Base-by-base conservation (phyloP, 1,284 basidiomycete genomes). In the Heliocybe sulcata region DNA sequence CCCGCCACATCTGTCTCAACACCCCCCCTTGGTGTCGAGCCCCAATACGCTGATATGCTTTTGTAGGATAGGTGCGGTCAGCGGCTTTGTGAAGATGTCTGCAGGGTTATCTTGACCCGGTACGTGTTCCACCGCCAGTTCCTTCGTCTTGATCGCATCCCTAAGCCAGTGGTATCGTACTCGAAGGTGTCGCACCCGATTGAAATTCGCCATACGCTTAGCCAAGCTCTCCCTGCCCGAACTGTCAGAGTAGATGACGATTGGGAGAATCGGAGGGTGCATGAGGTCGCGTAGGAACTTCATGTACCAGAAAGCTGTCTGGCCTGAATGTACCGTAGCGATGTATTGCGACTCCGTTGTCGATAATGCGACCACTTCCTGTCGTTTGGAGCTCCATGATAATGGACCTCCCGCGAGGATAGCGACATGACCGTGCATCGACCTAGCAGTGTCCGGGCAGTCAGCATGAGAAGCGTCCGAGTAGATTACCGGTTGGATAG, bases 291-390 rank as follows among this genome's bases (percentile, higher is more conserved):
- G 9, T 16, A 35, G 16, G 16, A 35, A 35, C 16, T 9, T 9
- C 9, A 16, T 16, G 33, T 16, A 16, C 33, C 9, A 16, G 9
- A 9, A 35, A 9, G 16, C 33, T 9, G 33, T 16, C 33, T 35
- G 33, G 16, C 33, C 33, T 9, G 33, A 9, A 9, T 9, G 33
- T 16, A 16, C 33, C 16, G 16, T 9, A 1, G 68, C 70, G 35
- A 69, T 59, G 52, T 69, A 72, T 56, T 72, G 68, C 1, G 70
- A 64, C 48, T 69, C 70, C 1, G 63, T 61, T 1, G 65, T 65
- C 2, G 69, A 72, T 1, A 57, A 50, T 0, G 69, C 57, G 2
- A 64, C 59, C 3, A 58, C 59, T 2, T 47, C 6, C 56, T 72
- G 69, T 16, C 61, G 58, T 38, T 65, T 64, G 2, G 60, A 64